Percentiles rank a stretch among this genome's conserved stretches.
Conservation (phyloP, 331 rosid species). For the Arachis monticola region DNA sequence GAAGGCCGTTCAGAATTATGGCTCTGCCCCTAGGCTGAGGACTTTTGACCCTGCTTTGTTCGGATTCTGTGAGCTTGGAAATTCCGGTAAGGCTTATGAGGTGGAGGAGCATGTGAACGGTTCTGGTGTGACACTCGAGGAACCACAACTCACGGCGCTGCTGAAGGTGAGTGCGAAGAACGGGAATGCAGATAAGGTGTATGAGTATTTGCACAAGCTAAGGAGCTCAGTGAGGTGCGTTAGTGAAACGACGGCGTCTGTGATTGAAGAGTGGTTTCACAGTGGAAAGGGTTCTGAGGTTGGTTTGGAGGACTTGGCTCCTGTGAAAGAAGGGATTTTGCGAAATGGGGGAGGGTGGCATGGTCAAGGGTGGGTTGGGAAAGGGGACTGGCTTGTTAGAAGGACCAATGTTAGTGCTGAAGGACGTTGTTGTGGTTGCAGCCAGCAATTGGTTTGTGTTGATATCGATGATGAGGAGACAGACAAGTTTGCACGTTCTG, state of each 20-base stretch:
- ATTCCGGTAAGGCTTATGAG: constrained; percentile 78
- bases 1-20: constrained; percentile 52
- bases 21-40: constrained; percentile 62
- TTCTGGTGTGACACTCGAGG: constrained; percentile 63
- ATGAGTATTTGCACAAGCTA: constrained; percentile 76
- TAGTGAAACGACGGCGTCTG: constrained; percentile 53
- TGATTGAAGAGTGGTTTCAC: constrained; percentile 79
- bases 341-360: constrained; percentile 96
- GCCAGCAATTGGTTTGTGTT: constrained; percentile 67
- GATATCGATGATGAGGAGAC: constrained; percentile 77
- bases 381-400: constrained; percentile 71
- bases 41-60: constrained; percentile 77
- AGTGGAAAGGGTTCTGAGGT: constrained; percentile 51
- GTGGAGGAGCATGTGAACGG: constrained; percentile 68
- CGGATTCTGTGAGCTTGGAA: constrained; percentile 61
- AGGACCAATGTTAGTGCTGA: constrained; percentile 47
- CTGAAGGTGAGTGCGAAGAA: constrained; percentile 61
- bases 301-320: constrained; percentile 50
- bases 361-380: constrained; percentile 88
- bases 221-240: constrained; percentile 67
- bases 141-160: constrained; percentile 69
- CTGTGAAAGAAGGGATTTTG: constrained; percentile 54
- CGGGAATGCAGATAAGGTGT: constrained; percentile 66
- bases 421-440: constrained; percentile 65
- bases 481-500: constrained; percentile 63